A percentile compares a stretch with the other conserved stretches of the same genome.
These are phyloP conservation scores for Lodderomyces jiufengensis DNA, from an alignment of 1,139 yeast genomes.

Conservation along the genomic window DNA sequence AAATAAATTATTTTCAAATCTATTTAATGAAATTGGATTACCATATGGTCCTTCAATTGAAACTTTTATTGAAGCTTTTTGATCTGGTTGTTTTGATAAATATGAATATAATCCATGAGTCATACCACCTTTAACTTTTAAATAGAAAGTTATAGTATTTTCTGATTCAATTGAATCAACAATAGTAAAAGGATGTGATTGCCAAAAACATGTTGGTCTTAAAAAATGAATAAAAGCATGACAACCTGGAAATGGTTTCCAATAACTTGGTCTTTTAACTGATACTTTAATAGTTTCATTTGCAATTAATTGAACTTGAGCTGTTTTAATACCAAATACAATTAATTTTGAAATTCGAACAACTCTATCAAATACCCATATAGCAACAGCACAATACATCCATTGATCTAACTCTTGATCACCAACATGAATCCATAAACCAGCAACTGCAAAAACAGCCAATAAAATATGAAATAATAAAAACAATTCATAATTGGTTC, in stretches of 20 bases:
- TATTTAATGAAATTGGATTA: constrained; percentile 28
- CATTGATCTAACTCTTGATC: constrained; percentile 43
- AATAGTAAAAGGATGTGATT: constrained; percentile 56
- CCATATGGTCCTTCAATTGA: constrained; percentile 46
- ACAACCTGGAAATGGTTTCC: constrained; percentile 41
- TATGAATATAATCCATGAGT: constrained; percentile 39
- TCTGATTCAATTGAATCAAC: constrained; percentile 32
- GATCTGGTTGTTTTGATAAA: constrained; percentile 47
- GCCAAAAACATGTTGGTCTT: constrained; percentile 47
- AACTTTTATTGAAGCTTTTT: constrained; percentile 30
- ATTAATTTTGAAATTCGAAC: constrained; percentile 48
- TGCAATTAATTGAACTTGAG: constrained; percentile 46
- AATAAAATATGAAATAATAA: constrained; percentile 54
- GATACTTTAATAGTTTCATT: constrained; percentile 43
- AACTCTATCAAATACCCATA: constrained; percentile 63
- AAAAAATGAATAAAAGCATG: constrained; percentile 40
- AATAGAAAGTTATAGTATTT: constrained; percentile 31
- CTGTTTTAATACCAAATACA: constrained; percentile 47
- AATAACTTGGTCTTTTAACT: constrained; percentile 31
- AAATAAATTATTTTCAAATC: constrained; percentile 52
- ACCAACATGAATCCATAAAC: constrained; percentile 57
- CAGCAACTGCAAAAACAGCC: constrained; percentile 53
- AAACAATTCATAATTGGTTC: constrained; percentile 60
- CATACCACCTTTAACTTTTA: constrained; percentile 44
- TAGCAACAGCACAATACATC: constrained; percentile 51